Percentiles rank a stretch among this genome's conserved stretches.
phyloP scores from a whole-genome alignment of 768 basidiomycete genomes.

The Scleroderma citrinum region DNA sequence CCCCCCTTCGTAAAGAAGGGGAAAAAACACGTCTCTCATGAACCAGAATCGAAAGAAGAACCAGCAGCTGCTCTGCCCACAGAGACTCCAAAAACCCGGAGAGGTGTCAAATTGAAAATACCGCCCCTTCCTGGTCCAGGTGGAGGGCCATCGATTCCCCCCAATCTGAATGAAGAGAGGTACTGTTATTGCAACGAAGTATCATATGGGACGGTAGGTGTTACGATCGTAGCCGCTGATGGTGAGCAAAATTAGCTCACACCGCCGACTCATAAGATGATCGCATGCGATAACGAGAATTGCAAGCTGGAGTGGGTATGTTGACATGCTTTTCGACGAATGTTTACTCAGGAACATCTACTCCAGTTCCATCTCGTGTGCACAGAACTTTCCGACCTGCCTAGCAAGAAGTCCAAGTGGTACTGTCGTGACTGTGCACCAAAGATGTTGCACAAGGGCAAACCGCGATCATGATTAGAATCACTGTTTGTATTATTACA shows the following conservation, averaged over 20 bases:
- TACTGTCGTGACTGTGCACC: constrained; percentile 60
- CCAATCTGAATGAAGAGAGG: constrained; percentile 45
- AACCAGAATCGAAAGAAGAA: constrained; percentile 17
- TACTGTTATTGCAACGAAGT: constrained; percentile 83
- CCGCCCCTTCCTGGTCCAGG: constrained; percentile 22
- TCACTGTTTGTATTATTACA: too few relatives aligned
- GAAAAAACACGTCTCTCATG: constrained; percentile 18
- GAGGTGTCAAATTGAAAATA: constrained; percentile 31
- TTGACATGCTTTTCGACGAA: constrained; percentile 5
- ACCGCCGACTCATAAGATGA: constrained; percentile 51
- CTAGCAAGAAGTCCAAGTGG: constrained; percentile 57
- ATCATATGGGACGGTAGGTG: constrained; percentile 71
- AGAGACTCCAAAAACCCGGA: constrained; percentile 18
- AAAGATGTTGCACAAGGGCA: constrained; percentile 32
- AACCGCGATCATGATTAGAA: constrained; percentile 19
- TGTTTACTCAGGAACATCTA: background rate
- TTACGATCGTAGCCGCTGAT: constrained; percentile 3
- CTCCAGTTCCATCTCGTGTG: constrained; percentile 72
- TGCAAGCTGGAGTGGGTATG: constrained; percentile 84
- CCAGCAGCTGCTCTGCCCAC: constrained; percentile 9
- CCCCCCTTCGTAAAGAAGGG: background rate
- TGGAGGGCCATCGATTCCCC: constrained; percentile 15
- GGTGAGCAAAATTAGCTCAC: constrained; percentile 2
- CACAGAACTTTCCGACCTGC: constrained; percentile 52
- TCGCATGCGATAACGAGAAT: constrained; percentile 69